Evolutionary conservation across 2,329 filamentous ascomycete genomes (phyloP), one percentile per base, ranked within the genome.

Genomic region (Ambrosiella cleistominuta): DNA sequence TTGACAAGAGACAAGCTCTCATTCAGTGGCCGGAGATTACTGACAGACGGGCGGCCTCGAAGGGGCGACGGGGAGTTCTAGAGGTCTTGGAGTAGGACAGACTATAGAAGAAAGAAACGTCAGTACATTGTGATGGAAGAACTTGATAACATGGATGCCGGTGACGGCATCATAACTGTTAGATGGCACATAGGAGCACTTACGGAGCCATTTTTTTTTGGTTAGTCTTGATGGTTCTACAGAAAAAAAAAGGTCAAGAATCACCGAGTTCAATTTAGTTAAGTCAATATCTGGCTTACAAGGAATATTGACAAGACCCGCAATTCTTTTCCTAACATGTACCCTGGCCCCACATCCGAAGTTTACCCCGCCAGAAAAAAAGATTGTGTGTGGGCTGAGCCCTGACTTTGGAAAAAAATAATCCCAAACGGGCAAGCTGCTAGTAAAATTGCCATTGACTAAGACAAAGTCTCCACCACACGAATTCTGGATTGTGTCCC

Each of bases 11-110:
- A 71, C 89, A 90, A 87, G 90, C 91, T 95, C 85, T 74, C 81
- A 81, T 83, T 95, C 86, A 97, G 86, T 97, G 93, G 91, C 86
- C 89, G 82, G 82, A 77, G 76, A 77, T 62, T 83, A 95, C 91
- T 87, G 86, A 97, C 93, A 98, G 83, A 86, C 93, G 93, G 80
- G 93, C 93, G 77, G 90, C 91, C 87, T 97, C 93, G 83, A 95
- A 97, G 72, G 93, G 91, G 79, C 91, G 86, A 78, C 86, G 82
- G 71, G 91, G 90, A 81, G 95, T 89, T 86, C 95, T 95, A 75
- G 94, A 94, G 82, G 93, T 98, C 88, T 98, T 98, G 74, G 86
- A 94, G 81, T 96, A 95, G 69, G 85, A 60, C 51, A 60, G 57
- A 67, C 64, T 66, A 61, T 44, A 56, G 51, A 53, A 38, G 37